A percentile compares a stretch with the other conserved stretches of the same genome.
phyloP scores from a whole-genome alignment of 306 rosid genomes.

The Leucaena leucocephala region DNA sequence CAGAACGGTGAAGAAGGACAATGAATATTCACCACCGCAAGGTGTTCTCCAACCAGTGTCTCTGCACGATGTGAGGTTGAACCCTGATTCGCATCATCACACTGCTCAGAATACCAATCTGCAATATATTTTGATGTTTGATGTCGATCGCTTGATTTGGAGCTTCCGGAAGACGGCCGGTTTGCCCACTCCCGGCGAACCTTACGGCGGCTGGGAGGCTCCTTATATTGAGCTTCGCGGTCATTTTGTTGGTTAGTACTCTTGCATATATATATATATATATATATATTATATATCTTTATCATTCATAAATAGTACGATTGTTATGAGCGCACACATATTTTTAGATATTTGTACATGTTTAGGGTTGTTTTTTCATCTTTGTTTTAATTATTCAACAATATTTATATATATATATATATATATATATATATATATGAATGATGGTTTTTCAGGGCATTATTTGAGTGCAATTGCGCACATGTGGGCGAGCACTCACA shows the following conservation, averaged over 20 bases:
- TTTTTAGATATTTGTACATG: too few species aligned
- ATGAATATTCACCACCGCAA: slow-evolving; percentile 35
- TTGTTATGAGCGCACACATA: too few species aligned
- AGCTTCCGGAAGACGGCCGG: slow-evolving; percentile 82
- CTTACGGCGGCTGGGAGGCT: slow-evolving; percentile 76
- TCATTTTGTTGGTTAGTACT: slow-evolving; percentile 74
- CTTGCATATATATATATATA: too few species aligned
- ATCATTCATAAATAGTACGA: too few species aligned
- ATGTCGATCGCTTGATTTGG: slow-evolving; percentile 76
- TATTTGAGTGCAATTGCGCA: slow-evolving; percentile 87
- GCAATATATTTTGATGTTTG: slow-evolving; percentile 76
- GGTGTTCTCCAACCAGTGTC: slow-evolving; percentile 60
- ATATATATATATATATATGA: too few species aligned
- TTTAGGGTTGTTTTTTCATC: too few species aligned
- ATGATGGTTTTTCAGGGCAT: slow-evolving; percentile 55
- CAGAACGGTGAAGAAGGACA: slow-evolving; percentile 53
- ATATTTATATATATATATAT: too few species aligned
- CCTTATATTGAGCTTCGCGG: slow-evolving; percentile 70
- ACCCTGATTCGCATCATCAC: slow-evolving; percentile 53
- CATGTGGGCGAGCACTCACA: slow-evolving; percentile 88
- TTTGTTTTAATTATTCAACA: too few species aligned
- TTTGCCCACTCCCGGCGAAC: slow-evolving; percentile 64
- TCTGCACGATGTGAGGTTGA: slow-evolving; percentile 66
- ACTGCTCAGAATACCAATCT: slow-evolving; percentile 74
- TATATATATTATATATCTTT: too few species aligned